phyloP scores from a whole-genome alignment of 495 filamentous ascomycete species.

The Neurospora pannonica region DNA sequence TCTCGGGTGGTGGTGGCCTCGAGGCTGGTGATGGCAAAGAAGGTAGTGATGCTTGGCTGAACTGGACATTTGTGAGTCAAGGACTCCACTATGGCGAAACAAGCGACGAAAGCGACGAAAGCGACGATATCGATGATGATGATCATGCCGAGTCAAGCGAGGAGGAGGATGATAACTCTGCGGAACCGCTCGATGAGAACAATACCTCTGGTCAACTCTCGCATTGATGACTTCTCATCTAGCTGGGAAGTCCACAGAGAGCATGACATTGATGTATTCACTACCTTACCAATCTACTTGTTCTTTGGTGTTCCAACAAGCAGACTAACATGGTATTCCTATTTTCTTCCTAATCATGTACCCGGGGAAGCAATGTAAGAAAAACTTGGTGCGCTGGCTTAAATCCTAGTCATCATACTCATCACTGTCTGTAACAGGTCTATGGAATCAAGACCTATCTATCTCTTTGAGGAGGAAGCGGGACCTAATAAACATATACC shows the following conservation, averaged over 20 bases:
- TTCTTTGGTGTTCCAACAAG: background rate
- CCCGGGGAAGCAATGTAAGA: background rate
- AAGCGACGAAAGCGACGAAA: background rate
- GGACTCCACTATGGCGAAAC: background rate
- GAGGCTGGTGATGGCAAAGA: background rate
- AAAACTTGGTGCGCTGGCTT: too few relatives aligned
- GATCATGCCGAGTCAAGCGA: background rate
- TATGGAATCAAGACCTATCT: background rate
- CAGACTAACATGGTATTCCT: background rate
- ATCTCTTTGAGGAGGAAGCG: background rate
- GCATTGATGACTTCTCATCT: background rate
- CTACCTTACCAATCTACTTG: background rate
- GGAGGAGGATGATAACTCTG: background rate
- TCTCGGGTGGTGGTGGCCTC: background rate
- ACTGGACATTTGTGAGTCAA: background rate
- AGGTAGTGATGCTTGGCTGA: background rate
- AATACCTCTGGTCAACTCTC: background rate
- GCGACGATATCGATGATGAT: background rate
- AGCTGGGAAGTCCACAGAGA: background rate
- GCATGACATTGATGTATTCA: background rate
- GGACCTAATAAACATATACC: background rate
- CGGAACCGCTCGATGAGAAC: background rate
- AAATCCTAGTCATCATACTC: background rate
- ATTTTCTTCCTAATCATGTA: background rate
- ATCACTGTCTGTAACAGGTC: background rate